A percentile compares a stretch with the other conserved stretches of the same genome.
These are phyloP conservation scores for Chaetoscypha palmicola DNA, from an alignment of 2,329 filamentous ascomycete genomes.

Conservation along the genomic window DNA sequence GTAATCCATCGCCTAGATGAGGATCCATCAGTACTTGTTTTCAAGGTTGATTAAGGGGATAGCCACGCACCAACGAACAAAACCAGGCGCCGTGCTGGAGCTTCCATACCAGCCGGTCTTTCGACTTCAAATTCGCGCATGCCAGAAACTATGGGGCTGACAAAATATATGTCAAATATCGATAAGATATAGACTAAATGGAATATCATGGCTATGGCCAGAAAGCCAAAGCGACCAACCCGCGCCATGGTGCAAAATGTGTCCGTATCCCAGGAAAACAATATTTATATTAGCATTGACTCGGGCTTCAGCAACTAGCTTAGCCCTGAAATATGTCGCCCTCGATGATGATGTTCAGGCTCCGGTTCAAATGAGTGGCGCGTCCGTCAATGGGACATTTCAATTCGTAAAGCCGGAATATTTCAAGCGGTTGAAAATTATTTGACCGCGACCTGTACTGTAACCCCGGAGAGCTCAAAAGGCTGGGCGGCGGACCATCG, in stretches of 20 bases:
- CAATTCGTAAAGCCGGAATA: too few relatives aligned
- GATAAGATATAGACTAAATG: constrained; percentile 91
- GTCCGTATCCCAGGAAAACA: constrained; percentile 1
- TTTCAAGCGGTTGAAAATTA: too few relatives aligned
- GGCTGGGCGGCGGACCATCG: too few relatives aligned
- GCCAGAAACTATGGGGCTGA: constrained; percentile 92
- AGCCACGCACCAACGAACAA: constrained; percentile 72
- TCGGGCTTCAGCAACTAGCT: too few relatives aligned
- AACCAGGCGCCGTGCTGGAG: constrained; percentile 84
- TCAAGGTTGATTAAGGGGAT: constrained; percentile 5
- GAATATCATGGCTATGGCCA: constrained; percentile 83
- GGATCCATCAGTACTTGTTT: constrained; percentile 11
- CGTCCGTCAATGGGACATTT: constrained; percentile 24
- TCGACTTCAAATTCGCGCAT: constrained; percentile 78
- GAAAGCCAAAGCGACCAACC: constrained; percentile 66
- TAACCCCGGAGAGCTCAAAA: too few relatives aligned
- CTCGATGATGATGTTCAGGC: too few relatives aligned
- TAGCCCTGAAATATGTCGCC: too few relatives aligned
- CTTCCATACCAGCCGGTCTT: constrained; percentile 48
- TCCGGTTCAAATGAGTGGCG: constrained; percentile 28
- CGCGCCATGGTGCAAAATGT: constrained; percentile 40
- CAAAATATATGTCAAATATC: constrained; percentile 98
- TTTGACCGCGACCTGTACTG: too few relatives aligned
- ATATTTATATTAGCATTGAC: background rate
- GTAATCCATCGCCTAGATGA: constrained; percentile 70